These are phyloP conservation scores for Rhododendron vialii DNA, from an alignment of 148 eudicot genomes.

Conservation along the genomic window DNA sequence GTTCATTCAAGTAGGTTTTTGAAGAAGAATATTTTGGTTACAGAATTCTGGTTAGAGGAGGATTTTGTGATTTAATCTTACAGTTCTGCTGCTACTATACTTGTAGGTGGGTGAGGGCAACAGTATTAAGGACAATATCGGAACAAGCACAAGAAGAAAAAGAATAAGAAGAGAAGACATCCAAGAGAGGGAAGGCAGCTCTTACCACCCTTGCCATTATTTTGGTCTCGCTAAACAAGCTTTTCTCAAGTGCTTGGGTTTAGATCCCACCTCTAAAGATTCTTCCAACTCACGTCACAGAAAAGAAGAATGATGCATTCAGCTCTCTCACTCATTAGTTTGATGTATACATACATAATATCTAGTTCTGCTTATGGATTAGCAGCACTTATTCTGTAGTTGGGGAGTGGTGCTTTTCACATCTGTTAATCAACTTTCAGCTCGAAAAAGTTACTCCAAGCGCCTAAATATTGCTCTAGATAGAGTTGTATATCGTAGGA, in stretches of 20 bases:
- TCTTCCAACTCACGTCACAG: constrained; percentile 4
- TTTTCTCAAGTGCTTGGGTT: constrained; percentile 43
- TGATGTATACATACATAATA: neutral
- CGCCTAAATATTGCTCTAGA: neutral
- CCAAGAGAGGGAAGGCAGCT: constrained; percentile 18
- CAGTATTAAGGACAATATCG: constrained; percentile 11
- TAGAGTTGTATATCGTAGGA: neutral
- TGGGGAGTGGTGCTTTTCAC: neutral
- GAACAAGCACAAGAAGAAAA: constrained; percentile 23
- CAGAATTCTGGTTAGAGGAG: neutral
- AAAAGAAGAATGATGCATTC: constrained; percentile 13
- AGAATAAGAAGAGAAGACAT: constrained; percentile 21
- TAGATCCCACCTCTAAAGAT: constrained; percentile 15
- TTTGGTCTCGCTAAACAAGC: constrained; percentile 58
- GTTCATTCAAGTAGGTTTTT: neutral
- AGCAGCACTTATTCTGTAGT: neutral
- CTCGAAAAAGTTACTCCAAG: neutral
- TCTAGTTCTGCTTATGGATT: neutral
- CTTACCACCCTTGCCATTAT: constrained; percentile 48
- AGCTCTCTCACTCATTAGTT: neutral
- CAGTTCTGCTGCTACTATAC: neutral
- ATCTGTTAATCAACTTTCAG: neutral
- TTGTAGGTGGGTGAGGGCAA: constrained; percentile 30
- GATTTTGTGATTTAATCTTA: neutral
- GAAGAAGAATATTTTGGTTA: neutral